Percentiles rank a stretch among this genome's conserved stretches.
Conservation (phyloP, 805 yeast species). For the Saccharomycopsis babjevae region DNA sequence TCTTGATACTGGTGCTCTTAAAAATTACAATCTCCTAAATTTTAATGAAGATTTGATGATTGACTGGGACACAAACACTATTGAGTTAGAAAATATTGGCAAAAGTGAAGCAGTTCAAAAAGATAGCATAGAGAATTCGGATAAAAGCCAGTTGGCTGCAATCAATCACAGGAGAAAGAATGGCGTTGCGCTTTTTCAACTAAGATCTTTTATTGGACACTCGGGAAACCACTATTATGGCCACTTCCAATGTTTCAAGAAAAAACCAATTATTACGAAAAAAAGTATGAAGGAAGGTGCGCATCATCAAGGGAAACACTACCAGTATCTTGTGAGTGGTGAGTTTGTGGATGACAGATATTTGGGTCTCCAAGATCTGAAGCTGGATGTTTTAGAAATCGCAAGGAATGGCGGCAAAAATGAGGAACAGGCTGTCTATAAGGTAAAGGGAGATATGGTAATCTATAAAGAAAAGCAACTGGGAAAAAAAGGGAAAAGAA, state of each 20-base stretch:
- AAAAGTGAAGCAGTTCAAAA: not conserved
- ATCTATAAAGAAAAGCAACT: not conserved
- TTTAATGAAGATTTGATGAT: not conserved
- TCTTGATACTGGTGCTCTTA: not conserved
- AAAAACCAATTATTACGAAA: conserved; percentile 42
- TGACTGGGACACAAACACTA: conserved; percentile 21
- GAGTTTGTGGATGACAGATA: conserved; percentile 10
- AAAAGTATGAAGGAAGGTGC: not conserved
- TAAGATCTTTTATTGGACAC: conserved; percentile 72
- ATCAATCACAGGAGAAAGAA: conserved; percentile 19
- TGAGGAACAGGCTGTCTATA: not conserved
- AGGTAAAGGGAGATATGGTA: conserved; percentile 6
- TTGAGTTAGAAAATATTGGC: not conserved
- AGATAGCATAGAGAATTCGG: not conserved
- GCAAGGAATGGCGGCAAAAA: too few species aligned
- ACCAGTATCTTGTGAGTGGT: not conserved
- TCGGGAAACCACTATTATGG: conserved; percentile 84
- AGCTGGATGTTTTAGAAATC: too few species aligned
- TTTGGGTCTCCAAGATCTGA: conserved; percentile 7
- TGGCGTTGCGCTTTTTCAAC: conserved; percentile 36
- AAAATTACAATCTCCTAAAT: not conserved
- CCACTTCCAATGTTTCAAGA: conserved; percentile 81
- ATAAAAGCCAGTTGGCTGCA: not conserved
- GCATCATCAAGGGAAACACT: not conserved
- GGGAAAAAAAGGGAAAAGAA: conserved; percentile 18